Evolutionary conservation across 495 filamentous ascomycete genomes (phyloP), one percentile per base, ranked within the genome.

Genomic region (Halenospora varia): DNA sequence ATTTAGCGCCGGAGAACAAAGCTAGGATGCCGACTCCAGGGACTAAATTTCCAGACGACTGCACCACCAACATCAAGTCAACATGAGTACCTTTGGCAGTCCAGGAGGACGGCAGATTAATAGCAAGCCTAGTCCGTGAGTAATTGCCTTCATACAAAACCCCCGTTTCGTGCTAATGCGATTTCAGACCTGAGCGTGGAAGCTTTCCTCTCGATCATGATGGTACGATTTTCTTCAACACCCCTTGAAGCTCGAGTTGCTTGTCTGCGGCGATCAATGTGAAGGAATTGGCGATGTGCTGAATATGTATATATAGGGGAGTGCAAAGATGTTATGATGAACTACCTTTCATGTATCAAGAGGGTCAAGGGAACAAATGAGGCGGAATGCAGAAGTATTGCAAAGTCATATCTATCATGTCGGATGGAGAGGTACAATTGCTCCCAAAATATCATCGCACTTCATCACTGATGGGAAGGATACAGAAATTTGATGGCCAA

Each of bases 191-290:
- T 0, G 90, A 98, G 70, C 88, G 94, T 53, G 94, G 94, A 45
- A 95, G 90, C 70, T 98, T 98, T 66, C 94, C 94, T 20, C 85
- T 98, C 45, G 94, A 98, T 68, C 93, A 96, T 62, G 91, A 96
- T 66, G 92, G 91, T 92, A 75, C 67, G 75, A 61, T 47, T 52
- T 55, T 51, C 22, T 41, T 9, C 44, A 22, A 17, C 24, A n/a
- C 23, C 42, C 15, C 40, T 13, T 24, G 2, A 13, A 18, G 29
- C 22, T 42, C 19, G n/a, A 25, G 46, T 19, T 20, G n/a, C 47
- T 25, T n/a, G 18, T 53, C 57, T 64, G 57, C 42, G 53, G n/a
- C 4, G 18, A 9, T 24, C 48, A 6, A 47, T 4, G 39, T 25
- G 9, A 9, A n/a, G n/a, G n/a, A n/a, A n/a, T n/a, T n/a, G n/a